Percentiles rank a stretch among this genome's conserved stretches.
Conservation (phyloP, 768 basidiomycete species). For the Suillus discolor region DNA sequence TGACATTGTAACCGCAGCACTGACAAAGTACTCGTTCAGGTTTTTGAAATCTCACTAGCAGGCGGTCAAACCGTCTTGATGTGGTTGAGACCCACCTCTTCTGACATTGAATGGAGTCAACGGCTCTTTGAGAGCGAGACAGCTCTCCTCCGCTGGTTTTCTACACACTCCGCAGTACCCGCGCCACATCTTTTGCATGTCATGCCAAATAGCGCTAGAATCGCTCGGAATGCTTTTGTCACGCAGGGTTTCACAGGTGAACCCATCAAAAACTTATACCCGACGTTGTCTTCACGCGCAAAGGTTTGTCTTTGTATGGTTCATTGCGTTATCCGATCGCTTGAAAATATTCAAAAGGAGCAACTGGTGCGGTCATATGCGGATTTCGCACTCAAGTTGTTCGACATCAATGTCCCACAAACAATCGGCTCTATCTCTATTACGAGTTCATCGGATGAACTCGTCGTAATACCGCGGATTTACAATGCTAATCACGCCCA, state of each 20-base stretch:
- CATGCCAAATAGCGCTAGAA: neutral
- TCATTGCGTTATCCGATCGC: neutral
- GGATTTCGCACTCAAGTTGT: slow-evolving; percentile 11
- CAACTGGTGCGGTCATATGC: slow-evolving; percentile 16
- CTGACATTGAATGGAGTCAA: neutral
- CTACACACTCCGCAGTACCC: slow-evolving; percentile 1
- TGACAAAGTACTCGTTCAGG: neutral
- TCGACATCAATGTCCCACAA: slow-evolving; percentile 13
- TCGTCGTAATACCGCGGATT: slow-evolving; percentile 8
- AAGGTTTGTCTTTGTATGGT: slow-evolving; percentile 8
- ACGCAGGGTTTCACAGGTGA: slow-evolving; percentile 2
- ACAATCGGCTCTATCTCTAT: slow-evolving; percentile 4
- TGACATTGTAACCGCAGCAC: neutral
- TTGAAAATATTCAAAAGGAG: slow-evolving; percentile 7
- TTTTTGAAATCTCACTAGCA: slow-evolving; percentile 11
- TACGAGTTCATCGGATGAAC: neutral
- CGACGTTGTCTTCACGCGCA: slow-evolving; percentile 4
- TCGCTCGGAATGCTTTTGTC: slow-evolving; percentile 4
- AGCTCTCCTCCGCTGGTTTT: slow-evolving; percentile 4
- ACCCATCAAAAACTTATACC: neutral
- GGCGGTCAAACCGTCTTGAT: neutral
- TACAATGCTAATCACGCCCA: neutral
- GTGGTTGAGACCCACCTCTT: slow-evolving; percentile 6
- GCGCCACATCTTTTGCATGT: slow-evolving; percentile 6
- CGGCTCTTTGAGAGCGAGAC: slow-evolving; percentile 7